Evolutionary conservation across 1,139 yeast genomes (phyloP), one percentile per base, ranked within the genome.

Genomic region (Protomyces inundatus): DNA sequence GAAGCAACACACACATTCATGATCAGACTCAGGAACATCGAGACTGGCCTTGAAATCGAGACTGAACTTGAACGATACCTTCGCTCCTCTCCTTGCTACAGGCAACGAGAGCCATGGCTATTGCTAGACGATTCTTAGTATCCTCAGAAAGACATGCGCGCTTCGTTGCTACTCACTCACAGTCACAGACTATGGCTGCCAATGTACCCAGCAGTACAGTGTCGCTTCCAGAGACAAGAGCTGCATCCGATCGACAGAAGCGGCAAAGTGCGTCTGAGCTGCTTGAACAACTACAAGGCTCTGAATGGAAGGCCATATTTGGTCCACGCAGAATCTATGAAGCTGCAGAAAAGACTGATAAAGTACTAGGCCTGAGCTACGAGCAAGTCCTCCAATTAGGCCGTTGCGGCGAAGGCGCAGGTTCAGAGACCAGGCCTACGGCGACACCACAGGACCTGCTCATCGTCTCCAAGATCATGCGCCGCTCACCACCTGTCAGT

Each of bases 321-420:
- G 62, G 62, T 4, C 62, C 62, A 12, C 51, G 62, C 6, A 45
- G 23, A 7, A 42, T 58, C 42, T 58, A 58, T 51, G 62, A 58
- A 35, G 42, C 62, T 4, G 62, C 62, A 9, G 12, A n/a, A 2
- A n/a, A 30, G 10, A 39, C 23, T 5, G 62, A 58, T 4, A 58
- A 58, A 30, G 62, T 58, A 5, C 12, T 58, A 4, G 14, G 51
- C 14, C n/a, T 52, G 6, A 23, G 56, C 3, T 58, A 52, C 46
- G 62, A 58, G 14, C 52, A 42, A 16, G 32, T 42, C 32, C 6
- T 42, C 12, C 10, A 5, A 30, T 4, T 42, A 23, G 23, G 23
- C 23, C 23, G 23, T 23, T 23, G 2, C 23, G 23, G 2, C 23
- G 23, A 23, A 23, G 23, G 2, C 2, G 23, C 23, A 23, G 23